Conservation (phyloP, 768 basidiomycete species). For the Exidia glandulosa region DNA sequence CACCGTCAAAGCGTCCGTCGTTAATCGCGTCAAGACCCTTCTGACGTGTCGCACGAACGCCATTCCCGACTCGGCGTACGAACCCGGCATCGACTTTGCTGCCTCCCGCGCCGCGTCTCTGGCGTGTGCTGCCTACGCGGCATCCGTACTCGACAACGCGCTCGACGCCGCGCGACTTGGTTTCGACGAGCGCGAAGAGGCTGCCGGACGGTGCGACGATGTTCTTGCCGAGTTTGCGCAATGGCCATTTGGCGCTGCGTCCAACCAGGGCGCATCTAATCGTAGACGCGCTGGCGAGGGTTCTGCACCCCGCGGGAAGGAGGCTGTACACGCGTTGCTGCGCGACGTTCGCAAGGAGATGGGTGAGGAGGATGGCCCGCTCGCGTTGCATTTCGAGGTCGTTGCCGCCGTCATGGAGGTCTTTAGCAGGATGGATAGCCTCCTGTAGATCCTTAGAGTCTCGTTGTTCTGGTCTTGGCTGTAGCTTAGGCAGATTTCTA, state of each 20-base stretch:
- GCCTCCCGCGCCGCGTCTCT: conserved; percentile 72
- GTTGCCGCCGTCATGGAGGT: conserved; percentile 90
- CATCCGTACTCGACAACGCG: conserved; percentile 91
- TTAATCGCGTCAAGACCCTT: conserved; percentile 63
- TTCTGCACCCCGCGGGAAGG: conserved; percentile 29
- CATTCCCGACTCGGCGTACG: conserved; percentile 60
- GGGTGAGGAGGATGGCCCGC: conserved; percentile 52
- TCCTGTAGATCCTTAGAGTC: conserved; percentile 35
- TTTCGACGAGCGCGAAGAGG: conserved; percentile 89
- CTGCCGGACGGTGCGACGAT: conserved; percentile 90
- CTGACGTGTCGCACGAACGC: conserved; percentile 76
- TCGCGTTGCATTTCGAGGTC: conserved; percentile 64
- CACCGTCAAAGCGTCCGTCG: conserved; percentile 76
- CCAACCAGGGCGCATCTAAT: too few species aligned
- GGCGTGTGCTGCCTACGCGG: conserved; percentile 87
- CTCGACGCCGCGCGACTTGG: conserved; percentile 56
- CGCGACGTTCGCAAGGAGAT: conserved; percentile 66
- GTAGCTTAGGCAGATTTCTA: too few species aligned
- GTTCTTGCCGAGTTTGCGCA: conserved; percentile 80
- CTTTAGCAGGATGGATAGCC: conserved; percentile 81
- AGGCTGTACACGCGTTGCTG: conserved; percentile 61
- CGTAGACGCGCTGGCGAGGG: background rate
- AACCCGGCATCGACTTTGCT: conserved; percentile 51
- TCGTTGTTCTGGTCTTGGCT: background rate
- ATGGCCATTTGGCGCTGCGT: conserved; percentile 74